Conservation (phyloP, 2,329 filamentous ascomycete species). For the Botrytis elliptica region DNA sequence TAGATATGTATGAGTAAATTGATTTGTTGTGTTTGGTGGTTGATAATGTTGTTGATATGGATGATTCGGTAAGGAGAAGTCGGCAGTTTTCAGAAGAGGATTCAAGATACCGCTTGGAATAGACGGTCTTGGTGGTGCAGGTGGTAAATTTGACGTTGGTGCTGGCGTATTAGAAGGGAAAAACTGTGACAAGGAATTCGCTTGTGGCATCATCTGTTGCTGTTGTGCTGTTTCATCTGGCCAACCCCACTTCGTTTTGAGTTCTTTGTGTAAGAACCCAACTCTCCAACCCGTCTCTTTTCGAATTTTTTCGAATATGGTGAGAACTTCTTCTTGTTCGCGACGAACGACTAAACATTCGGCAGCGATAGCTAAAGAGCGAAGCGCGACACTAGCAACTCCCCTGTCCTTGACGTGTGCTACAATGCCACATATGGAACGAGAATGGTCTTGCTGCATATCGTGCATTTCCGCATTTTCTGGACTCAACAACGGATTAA, state of each 20-base stretch:
- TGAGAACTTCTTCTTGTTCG: conserved; percentile 79
- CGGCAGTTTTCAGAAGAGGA: conserved; percentile 67
- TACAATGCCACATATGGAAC: conserved; percentile 85
- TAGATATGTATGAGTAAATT: conserved; percentile 33
- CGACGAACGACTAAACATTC: conserved; percentile 65
- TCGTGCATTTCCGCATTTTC: conserved; percentile 63
- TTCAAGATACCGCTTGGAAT: conserved; percentile 57
- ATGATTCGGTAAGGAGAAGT: conserved; percentile 75
- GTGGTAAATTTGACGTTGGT: conserved; percentile 29
- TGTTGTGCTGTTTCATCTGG: conserved; percentile 39
- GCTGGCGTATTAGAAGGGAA: conserved; percentile 31
- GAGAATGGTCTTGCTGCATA: conserved; percentile 71
- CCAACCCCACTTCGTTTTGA: conserved; percentile 80
- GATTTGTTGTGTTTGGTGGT: conserved; percentile 56
- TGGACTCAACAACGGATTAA: conserved; percentile 66
- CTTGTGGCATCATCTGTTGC: conserved; percentile 30
- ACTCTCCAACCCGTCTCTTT: conserved; percentile 78
- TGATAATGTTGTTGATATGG: conserved; percentile 81
- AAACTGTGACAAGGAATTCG: conserved; percentile 34
- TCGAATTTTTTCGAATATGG: conserved; percentile 73
- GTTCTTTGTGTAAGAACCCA: conserved; percentile 66
- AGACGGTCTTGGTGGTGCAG: conserved; percentile 29
- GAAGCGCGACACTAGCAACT: conserved; percentile 74
- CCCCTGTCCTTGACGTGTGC: conserved; percentile 80
- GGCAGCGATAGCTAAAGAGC: conserved; percentile 75